These are phyloP conservation scores for Withania somnifera DNA, from an alignment of 305 asterid species.

Conservation along the genomic window DNA sequence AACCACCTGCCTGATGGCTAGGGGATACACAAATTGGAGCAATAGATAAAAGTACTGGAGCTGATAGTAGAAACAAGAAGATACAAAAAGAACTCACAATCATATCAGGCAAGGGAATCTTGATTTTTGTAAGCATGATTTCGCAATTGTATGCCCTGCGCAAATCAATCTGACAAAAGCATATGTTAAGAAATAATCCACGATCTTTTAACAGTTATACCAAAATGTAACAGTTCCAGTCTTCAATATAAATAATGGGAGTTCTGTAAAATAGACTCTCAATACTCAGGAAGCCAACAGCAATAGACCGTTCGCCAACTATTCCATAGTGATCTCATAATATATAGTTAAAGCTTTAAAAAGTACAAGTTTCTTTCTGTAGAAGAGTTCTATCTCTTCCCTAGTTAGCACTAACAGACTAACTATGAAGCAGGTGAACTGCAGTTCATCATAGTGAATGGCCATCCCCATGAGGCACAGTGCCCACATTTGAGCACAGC, in stretches of 20 bases:
- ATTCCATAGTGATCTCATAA: not conserved
- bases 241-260: not conserved
- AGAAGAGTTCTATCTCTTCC: not conserved
- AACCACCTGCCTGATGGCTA: not conserved
- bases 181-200: not conserved
- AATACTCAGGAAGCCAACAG: not conserved
- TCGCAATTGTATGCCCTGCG: constrained; percentile 98
- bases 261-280: not conserved
- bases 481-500: not conserved
- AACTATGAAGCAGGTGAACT: not conserved
- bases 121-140: constrained; percentile 94
- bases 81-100: constrained; percentile 47
- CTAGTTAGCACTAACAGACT: not conserved
- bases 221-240: not conserved
- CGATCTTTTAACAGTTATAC: not conserved
- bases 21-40: not conserved
- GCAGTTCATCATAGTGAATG: not conserved
- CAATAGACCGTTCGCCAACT: not conserved
- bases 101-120: constrained; percentile 92
- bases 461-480: not conserved
- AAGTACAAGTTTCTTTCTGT: not conserved
- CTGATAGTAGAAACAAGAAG: not conserved
- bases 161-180: constrained; percentile 62
- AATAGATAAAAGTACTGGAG: not conserved
- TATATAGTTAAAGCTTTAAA: not conserved